Evolutionary conservation across 331 rosid species (phyloP).

Genomic region (Phaseolus coccineus): DNA sequence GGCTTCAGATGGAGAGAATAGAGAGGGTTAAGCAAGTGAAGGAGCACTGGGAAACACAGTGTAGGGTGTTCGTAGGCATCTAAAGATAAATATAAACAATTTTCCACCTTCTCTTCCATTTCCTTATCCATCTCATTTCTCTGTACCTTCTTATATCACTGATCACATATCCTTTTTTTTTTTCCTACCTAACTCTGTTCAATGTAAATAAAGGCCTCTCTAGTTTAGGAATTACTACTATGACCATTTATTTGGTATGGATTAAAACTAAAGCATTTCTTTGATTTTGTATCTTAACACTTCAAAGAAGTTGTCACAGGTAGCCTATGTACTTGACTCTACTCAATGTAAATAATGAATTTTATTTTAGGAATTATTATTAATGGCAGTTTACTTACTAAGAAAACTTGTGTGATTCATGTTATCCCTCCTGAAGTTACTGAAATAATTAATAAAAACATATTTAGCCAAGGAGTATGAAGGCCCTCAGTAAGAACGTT

Average conservation of each 20-base stretch:
- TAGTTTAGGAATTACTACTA: not conserved
- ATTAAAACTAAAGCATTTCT: not conserved
- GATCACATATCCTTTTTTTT: not conserved
- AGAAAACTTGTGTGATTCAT: too few species aligned
- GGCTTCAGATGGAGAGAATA: conserved; percentile 70
- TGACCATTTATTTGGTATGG: not conserved
- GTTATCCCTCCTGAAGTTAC: too few species aligned
- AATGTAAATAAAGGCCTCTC: not conserved
- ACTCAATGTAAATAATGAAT: not conserved
- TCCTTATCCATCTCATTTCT: not conserved
- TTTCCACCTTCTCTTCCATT: not conserved
- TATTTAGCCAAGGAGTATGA: too few species aligned
- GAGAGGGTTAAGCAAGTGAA: conserved; percentile 81
- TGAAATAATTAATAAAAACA: too few species aligned
- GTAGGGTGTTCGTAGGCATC: conserved; percentile 65
- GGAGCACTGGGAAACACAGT: conserved; percentile 81
- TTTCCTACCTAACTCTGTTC: not conserved
- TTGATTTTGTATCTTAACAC: not conserved
- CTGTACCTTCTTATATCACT: not conserved
- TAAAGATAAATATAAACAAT: conserved; percentile 10
- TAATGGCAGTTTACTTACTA: too few species aligned
- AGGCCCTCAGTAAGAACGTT: too few species aligned
- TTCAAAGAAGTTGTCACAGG: not conserved
- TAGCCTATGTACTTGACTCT: not conserved
- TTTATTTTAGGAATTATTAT: not conserved